Percentiles rank a stretch among this genome's conserved stretches.
Conservation (phyloP, 2,329 filamentous ascomycete genomes). For the Ceratocystiopsis minuta region DNA sequence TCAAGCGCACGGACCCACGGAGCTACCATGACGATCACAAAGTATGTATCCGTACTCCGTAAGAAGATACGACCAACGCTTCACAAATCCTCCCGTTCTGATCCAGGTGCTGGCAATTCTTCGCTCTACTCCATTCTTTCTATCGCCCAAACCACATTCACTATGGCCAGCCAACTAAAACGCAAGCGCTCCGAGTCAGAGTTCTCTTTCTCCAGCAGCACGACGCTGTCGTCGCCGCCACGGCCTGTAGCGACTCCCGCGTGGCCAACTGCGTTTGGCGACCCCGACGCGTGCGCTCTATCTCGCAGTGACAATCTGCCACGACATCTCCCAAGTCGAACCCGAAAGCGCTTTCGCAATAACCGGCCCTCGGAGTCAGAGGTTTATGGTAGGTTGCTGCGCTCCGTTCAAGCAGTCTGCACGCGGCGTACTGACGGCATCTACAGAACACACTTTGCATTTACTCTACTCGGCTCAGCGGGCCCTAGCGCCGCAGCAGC, state of each 20-base stretch:
- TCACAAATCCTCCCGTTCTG: neutral
- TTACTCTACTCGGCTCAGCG: conserved; percentile 34
- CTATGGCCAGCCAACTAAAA: conserved; percentile 32
- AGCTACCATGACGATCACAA: too few relatives aligned
- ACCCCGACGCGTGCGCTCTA: conserved; percentile 11
- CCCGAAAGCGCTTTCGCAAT: conserved; percentile 42
- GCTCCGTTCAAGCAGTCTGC: conserved; percentile 3
- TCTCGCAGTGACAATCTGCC: conserved; percentile 15
- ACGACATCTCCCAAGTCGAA: conserved; percentile 35
- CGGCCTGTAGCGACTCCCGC: conserved; percentile 14
- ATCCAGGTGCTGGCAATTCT: neutral
- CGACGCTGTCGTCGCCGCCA: conserved; percentile 23
- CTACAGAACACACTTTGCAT: conserved; percentile 35
- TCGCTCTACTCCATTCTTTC: neutral
- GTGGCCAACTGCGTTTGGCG: conserved; percentile 17
- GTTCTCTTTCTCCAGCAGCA: conserved; percentile 27
- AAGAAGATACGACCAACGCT: neutral
- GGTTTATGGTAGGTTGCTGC: conserved; percentile 30
- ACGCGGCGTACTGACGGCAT: neutral
- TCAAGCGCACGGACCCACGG: neutral
- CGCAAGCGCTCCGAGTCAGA: conserved; percentile 46
- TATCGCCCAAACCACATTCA: neutral
- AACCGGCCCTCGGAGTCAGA: conserved; percentile 36
- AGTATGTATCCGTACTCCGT: too few relatives aligned
- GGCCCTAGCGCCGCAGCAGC: conserved; percentile 1